Evolutionary conservation across 371 early-diverging fungal species (phyloP).

Genomic region (Choanephora cucurbitarum): DNA sequence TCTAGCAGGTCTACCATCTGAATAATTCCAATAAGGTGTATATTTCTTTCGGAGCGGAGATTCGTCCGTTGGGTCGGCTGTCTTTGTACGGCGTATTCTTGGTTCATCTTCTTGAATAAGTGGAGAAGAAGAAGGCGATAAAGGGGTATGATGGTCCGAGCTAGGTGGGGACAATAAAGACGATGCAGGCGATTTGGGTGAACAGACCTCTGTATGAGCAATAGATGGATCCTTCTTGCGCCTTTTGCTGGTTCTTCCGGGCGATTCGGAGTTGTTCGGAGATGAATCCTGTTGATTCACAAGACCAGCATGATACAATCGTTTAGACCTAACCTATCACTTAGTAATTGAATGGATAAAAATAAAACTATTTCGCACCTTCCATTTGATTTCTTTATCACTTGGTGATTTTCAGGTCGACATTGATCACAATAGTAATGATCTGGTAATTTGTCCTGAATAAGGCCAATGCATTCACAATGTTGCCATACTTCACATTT

Average conservation of each 20-base stretch:
- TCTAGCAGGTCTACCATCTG: conserved; percentile 42
- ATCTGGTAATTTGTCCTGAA: conserved; percentile 73
- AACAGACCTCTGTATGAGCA: no score
- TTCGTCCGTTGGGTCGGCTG: conserved; percentile 6
- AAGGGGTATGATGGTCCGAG: neutral
- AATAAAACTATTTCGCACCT: conserved; percentile 15
- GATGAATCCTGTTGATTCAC: conserved; percentile 6
- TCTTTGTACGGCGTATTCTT: conserved; percentile 19
- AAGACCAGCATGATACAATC: conserved; percentile 9
- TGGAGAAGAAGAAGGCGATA: neutral
- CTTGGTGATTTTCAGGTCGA: conserved; percentile 73
- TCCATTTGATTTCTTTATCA: conserved; percentile 30
- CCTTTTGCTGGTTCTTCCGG: neutral
- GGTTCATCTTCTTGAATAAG: conserved; percentile 11
- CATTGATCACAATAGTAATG: conserved; percentile 90
- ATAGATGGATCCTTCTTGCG: neutral
- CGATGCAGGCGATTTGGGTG: no score
- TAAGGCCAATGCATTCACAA: conserved; percentile 77
- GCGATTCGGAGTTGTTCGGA: conserved; percentile 5
- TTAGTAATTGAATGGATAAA: conserved; percentile 1
- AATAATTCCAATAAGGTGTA: conserved; percentile 30
- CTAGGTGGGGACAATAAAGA: neutral
- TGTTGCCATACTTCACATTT: conserved; percentile 92
- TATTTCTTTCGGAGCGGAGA: conserved; percentile 1
- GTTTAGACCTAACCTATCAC: conserved; percentile 19